phyloP scores from a whole-genome alignment of 2,329 filamentous ascomycete genomes.

The Diaporthe ilicicola region DNA sequence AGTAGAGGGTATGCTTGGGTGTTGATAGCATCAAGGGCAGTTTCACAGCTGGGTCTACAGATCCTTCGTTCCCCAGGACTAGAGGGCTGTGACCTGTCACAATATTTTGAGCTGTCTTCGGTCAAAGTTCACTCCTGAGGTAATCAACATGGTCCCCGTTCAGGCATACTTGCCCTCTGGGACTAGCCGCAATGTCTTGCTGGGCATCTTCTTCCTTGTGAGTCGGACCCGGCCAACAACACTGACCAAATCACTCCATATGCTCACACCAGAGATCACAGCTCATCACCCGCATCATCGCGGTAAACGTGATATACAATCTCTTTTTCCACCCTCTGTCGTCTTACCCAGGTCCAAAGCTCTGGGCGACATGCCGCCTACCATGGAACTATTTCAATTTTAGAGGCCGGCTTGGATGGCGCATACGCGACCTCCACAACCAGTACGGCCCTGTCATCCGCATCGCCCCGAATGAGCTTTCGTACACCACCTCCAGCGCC shows the following conservation, averaged over 20 bases:
- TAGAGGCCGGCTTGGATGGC: conserved; percentile 19
- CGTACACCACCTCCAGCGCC: conserved; percentile 48
- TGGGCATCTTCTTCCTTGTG: neutral
- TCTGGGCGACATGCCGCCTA: conserved; percentile 23
- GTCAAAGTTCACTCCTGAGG: neutral
- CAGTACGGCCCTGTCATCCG: conserved; percentile 43
- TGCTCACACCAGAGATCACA: neutral
- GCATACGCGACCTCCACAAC: conserved; percentile 25
- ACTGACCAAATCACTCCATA: neutral
- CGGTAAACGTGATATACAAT: conserved; percentile 14
- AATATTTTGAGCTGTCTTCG: neutral
- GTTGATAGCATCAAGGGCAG: too few relatives aligned
- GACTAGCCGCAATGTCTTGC: neutral
- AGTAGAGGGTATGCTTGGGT: neutral
- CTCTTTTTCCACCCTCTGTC: conserved; percentile 45
- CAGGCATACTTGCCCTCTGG: neutral
- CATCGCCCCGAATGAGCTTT: conserved; percentile 45
- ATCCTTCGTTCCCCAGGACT: too few relatives aligned
- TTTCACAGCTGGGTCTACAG: too few relatives aligned
- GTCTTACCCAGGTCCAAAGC: conserved; percentile 25
- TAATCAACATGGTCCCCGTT: neutral
- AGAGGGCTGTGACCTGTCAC: too few relatives aligned
- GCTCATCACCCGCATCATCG: neutral
- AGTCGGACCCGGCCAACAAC: neutral
- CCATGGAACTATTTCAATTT: conserved; percentile 25